Evolutionary conservation across 2,329 filamentous ascomycete genomes (phyloP), one percentile per base, ranked within the genome.

Genomic region (Epichloe brachyelytri): DNA sequence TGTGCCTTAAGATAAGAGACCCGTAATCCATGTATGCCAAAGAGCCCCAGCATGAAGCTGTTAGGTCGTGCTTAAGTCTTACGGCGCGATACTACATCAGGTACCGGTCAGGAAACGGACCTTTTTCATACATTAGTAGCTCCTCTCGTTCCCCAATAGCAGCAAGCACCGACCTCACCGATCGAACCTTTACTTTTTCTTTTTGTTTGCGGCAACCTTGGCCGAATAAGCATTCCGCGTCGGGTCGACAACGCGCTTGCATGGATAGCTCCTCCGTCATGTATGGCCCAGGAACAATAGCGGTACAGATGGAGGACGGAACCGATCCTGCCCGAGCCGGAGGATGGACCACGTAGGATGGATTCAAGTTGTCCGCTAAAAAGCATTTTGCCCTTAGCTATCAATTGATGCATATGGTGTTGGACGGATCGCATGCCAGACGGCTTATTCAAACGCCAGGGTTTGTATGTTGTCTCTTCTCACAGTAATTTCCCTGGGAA

Each of bases 401-500:
- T 30, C 15, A n/a, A 39, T 34, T 41, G 20, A 38, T 46, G 20
- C 38, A 19, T 33, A 20, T 34, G 14, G 14, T 41, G 30, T 43
- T 48, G 34, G 45, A 44, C 46, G 20, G 37, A 36, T 40, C 43
- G 48, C 34, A 17, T 45, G 41, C 36, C 22, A 11, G 33, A 33
- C 37, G 49, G 43, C 36, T 43, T 40, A 30, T 41, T 19, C 44
- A 36, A 22, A n/a, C 3, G 40, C 22, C 26, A 19, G 30, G 20
- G 34, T 33, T 46, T 46, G 33, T 43, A 51, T 57, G 58, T 63
- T 63, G 56, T 57, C 62, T 63, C 62, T 63, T 63, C 55, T 62
- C 10, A 4, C 59, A 43, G 51, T 46, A 55, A 55, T 56, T 43
- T 20, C 44, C 47, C 46, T 38, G 36, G 53, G 49, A 54, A 62